Evolutionary conservation across 163 green algal genomes (phyloP), one percentile per base, ranked within the genome.

Genomic region (Chlamydomonas reinhardtii): DNA sequence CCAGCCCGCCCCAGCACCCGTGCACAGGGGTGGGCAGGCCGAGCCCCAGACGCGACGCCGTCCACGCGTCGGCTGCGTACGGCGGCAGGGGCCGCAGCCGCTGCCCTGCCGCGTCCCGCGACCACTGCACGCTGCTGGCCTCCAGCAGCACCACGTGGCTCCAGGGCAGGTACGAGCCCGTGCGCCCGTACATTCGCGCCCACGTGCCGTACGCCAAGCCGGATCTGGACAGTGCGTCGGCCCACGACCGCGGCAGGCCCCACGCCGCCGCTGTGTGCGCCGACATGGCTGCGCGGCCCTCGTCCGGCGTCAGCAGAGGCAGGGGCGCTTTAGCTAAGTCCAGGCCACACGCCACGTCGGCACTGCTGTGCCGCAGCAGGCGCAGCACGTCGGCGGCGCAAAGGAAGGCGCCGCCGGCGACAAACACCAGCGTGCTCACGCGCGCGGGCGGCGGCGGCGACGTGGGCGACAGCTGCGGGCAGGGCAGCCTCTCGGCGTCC

Each of bases 111-210:
- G 66, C 65, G 75, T 94, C 92, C 4, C 91, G 69, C 17, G 85
- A 56, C 48, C 48, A 56, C 12, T 56, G 48, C 48, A 56, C 48
- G 48, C 12, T 56, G 48, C 48, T 56, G 48, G 48, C 1, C 1
- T 14, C 48, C 14, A 9, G 11, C 48, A 56, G 48, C 48, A 99
- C 29, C 31, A 76, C 37, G 20, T 48, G 35, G 17, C 35, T 71
- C 72, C 59, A 87, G 98, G 89, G 92, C 96, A 81, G 98, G 97
- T 73, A 98, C 91, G 9, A 95, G 93, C 22, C 96, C 93, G 87
- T 43, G 27, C 74, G 73, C 56, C 72, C 69, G 82, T 87, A 82
- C 59, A 74, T 4, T 19, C 39, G 61, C 39, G 69, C 68, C 82
- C 82, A 82, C 12, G 75, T 69, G 19, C 32, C 75, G 82, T 62